Evolutionary conservation across 208 protist genomes (phyloP), one percentile per base, ranked within the genome.

Genomic region (Tritrichomonas foetus): DNA sequence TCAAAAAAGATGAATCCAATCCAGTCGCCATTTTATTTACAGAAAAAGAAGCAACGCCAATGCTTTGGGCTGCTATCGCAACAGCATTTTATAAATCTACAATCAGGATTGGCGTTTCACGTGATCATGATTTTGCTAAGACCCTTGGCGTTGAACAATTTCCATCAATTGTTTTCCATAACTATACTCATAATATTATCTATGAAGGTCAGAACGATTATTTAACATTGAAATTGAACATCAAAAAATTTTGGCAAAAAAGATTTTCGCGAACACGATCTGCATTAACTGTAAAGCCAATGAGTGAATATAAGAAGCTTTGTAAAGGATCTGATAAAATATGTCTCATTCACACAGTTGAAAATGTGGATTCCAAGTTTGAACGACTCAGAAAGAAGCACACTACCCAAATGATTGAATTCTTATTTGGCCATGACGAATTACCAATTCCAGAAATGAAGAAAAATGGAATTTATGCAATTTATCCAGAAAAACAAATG

Each of bases 181-280:
- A 89, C 30, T 89, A 20, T 49, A 53, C 78, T 25, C 44, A 89
- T 11, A 89, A 44, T 33, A n/a, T 89, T 16, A 89, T 89, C 39
- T 89, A 89, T 49, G 78, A 89, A 27, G 78, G 78, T 44, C n/a
- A n/a, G 1, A 89, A 89, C 27, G 78, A 89, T 53, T 89, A 57
- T 47, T 49, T 57, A n/a, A 20, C 78, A 39, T 20, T 89, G 2
- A 89, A 57, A 50, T 13, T 33, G 33, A 47, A 16, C 20, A 89
- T 89, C 27, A 89, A 89, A 20, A 89, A 89, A 89, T 89, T 89
- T 27, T 39, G 53, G 1, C 16, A 53, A 39, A 89, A 57, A 47
- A 53, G 30, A 57, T 57, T 89, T 44, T 33, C 20, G 33, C 53
- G 57, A 44, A 57, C 14, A 22, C 16, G 33, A 20, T 33, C 33